phyloP scores from a whole-genome alignment of 352 stramenopile species.

The Globisporangium spinosum region DNA sequence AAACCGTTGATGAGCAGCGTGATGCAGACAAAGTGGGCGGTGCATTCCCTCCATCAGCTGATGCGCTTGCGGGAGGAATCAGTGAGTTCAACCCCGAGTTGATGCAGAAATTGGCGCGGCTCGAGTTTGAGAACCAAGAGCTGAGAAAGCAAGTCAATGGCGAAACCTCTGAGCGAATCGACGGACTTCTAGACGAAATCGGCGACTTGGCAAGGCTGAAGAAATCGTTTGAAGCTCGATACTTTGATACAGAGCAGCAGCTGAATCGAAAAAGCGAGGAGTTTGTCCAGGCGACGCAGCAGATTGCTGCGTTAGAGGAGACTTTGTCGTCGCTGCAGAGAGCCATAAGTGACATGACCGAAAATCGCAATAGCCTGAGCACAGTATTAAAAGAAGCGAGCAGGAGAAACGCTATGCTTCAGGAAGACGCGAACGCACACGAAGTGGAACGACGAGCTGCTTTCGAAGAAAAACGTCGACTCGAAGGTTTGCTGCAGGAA shows the following conservation, averaged over 20 bases:
- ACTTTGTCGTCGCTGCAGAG: background rate
- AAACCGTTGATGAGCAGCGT: constrained; percentile 26
- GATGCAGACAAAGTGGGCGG: background rate
- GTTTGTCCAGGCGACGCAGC: constrained; percentile 9
- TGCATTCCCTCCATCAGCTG: background rate
- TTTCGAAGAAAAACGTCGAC: background rate
- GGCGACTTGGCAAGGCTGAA: constrained; percentile 61
- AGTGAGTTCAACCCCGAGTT: constrained; percentile 69
- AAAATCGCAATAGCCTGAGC: background rate
- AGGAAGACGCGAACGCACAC: constrained; percentile 4
- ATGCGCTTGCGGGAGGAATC: constrained; percentile 30
- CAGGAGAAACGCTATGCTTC: background rate
- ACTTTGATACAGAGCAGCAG: constrained; percentile 45
- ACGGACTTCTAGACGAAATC: constrained; percentile 50
- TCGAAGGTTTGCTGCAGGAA: background rate
- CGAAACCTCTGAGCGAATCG: constrained; percentile 52
- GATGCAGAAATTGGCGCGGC: constrained; percentile 51
- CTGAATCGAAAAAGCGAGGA: constrained; percentile 13
- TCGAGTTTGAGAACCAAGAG: constrained; percentile 56
- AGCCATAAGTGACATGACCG: background rate
- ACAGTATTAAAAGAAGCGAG: background rate
- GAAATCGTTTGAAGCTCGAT: constrained; percentile 64
- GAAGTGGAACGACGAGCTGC: background rate
- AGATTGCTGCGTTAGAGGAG: background rate
- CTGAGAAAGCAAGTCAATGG: constrained; percentile 48